A percentile compares a stretch with the other conserved stretches of the same genome.
These are phyloP conservation scores for Seiridium unicorne DNA, from an alignment of 2,329 filamentous ascomycete species.

Conservation along the genomic window DNA sequence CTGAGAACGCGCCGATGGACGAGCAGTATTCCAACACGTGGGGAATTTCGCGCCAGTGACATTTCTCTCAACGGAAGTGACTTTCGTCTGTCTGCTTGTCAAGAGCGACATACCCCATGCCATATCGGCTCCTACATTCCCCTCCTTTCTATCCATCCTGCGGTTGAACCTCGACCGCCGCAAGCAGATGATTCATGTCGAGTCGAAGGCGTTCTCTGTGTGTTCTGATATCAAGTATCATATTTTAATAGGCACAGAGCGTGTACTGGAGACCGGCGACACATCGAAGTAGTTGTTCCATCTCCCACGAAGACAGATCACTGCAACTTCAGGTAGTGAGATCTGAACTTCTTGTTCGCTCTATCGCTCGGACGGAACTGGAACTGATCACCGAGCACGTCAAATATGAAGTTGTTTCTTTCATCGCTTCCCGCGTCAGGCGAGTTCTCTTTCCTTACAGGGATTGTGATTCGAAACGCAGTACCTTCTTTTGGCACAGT, in stretches of 20 bases:
- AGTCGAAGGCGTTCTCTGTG: too few species aligned
- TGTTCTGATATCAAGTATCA: too few species aligned
- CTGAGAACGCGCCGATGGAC: too few species aligned
- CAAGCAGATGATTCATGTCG: too few species aligned
- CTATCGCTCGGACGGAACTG: conserved; percentile 79
- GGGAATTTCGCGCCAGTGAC: too few species aligned
- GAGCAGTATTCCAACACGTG: too few species aligned
- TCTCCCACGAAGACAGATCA: conserved; percentile 39
- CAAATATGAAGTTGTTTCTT: conserved; percentile 64
- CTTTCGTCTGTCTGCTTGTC: too few species aligned
- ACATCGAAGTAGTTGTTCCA: neutral
- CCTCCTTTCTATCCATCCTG: too few species aligned
- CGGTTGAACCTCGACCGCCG: too few species aligned
- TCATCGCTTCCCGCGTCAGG: neutral
- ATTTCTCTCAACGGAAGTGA: too few species aligned
- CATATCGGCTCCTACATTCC: too few species aligned
- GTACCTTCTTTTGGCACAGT: conserved; percentile 87
- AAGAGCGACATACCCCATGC: too few species aligned
- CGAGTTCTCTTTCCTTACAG: conserved; percentile 25
- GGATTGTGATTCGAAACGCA: conserved; percentile 75
- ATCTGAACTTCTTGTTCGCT: conserved; percentile 88
- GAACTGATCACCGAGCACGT: conserved; percentile 86
- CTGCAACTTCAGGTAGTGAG: conserved; percentile 73
- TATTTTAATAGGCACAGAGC: neutral
- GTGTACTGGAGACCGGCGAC: neutral